These are phyloP conservation scores for Penicillium sp. DNA, from an alignment of 2,329 filamentous ascomycete genomes.

Conservation along the genomic window DNA sequence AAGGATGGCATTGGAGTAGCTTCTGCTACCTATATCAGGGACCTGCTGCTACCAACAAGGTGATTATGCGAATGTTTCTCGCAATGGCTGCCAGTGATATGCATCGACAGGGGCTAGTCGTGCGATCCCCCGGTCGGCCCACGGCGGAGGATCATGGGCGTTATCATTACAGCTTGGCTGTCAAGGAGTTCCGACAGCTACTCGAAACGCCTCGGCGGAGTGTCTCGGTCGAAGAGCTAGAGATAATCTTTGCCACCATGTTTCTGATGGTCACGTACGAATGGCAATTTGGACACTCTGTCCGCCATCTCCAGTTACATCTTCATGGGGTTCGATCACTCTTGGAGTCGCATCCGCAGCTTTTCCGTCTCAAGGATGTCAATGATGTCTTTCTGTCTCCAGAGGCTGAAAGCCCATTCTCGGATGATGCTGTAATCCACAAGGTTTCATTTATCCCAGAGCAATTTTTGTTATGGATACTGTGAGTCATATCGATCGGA, in stretches of 20 bases:
- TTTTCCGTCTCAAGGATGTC: conserved; percentile 40
- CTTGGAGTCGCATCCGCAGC: conserved; percentile 41
- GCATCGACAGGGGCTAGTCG: conserved; percentile 40
- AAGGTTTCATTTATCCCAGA: conserved; percentile 45
- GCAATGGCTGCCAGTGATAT: conserved; percentile 47
- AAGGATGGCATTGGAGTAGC: conserved; percentile 47
- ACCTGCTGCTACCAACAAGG: conserved; percentile 42
- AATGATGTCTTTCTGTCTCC: conserved; percentile 37
- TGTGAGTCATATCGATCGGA: conserved; percentile 32
- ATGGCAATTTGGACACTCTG: conserved; percentile 46
- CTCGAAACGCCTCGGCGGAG: conserved; percentile 38
- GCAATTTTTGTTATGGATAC: conserved; percentile 44
- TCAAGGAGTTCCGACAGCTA: conserved; percentile 46
- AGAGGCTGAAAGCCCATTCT: conserved; percentile 20
- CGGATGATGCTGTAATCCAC: conserved; percentile 19
- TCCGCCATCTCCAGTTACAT: conserved; percentile 44
- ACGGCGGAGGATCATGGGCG: conserved; percentile 41
- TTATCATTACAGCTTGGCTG: conserved; percentile 45
- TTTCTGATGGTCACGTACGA: conserved; percentile 47
- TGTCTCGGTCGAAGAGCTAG: conserved; percentile 38
- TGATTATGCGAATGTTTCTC: conserved; percentile 51
- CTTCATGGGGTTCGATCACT: conserved; percentile 46
- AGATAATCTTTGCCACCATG: conserved; percentile 45
- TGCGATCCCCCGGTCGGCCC: conserved; percentile 35
- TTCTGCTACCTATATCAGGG: conserved; percentile 46